Evolutionary conservation across 345 rosid genomes (phyloP).

Genomic region (Citrus australasica): DNA sequence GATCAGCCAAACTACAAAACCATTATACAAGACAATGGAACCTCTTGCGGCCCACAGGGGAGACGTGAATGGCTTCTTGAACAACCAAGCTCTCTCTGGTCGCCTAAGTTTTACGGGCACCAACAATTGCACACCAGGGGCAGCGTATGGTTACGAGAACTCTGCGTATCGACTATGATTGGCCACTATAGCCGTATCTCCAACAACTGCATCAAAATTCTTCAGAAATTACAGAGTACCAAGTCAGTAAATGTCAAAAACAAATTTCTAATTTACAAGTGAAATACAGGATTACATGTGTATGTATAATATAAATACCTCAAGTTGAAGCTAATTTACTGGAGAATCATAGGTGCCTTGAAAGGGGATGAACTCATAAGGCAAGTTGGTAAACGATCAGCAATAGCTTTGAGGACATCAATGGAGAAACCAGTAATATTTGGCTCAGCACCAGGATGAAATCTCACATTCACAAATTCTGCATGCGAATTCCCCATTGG

Average conservation of each 20-base stretch:
- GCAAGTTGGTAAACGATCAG: conserved; percentile 9
- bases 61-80: conserved; percentile 20
- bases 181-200: conserved; percentile 24
- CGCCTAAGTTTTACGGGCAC: background rate
- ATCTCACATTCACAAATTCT: conserved; percentile 15
- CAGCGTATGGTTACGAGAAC: conserved; percentile 28
- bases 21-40: conserved; percentile 8
- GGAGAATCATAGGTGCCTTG: conserved; percentile 18
- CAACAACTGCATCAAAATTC: conserved; percentile 26
- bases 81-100: conserved; percentile 17
- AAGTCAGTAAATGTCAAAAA: too few relatives aligned
- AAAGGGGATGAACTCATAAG: conserved; percentile 1
- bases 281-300: background rate
- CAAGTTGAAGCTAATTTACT: conserved; percentile 1
- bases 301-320: conserved; percentile 1
- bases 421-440: conserved; percentile 11
- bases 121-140: conserved; percentile 17
- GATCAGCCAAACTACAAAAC: conserved; percentile 27
- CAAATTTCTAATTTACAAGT: background rate
- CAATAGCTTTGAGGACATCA: conserved; percentile 12
- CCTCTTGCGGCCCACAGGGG: conserved; percentile 16
- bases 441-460: conserved; percentile 4
- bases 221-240: background rate
- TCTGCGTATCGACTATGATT: conserved; percentile 9
- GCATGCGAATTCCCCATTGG: background rate